Evolutionary conservation across 306 rosid genomes (phyloP).

Genomic region (Glycyrrhiza uralensis): DNA sequence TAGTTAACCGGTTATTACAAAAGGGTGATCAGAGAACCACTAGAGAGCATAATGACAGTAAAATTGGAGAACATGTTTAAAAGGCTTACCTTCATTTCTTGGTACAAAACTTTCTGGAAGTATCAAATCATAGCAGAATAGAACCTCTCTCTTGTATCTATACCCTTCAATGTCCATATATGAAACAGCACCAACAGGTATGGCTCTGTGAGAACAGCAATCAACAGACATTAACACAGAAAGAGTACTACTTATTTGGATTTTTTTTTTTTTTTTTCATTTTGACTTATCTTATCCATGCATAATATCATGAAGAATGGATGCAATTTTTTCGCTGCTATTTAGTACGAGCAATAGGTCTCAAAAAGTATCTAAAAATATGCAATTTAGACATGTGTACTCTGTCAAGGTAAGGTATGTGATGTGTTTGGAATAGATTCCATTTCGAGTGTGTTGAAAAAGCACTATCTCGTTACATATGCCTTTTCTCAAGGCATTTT

Average conservation of each 20-base stretch:
- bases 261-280: too few species aligned
- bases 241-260: neutral
- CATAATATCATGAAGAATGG: too few species aligned
- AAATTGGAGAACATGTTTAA: neutral
- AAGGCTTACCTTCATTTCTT: constrained; percentile 63
- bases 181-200: constrained; percentile 76
- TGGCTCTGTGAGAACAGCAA: constrained; percentile 55
- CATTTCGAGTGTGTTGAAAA: too few species aligned
- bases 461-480: too few species aligned
- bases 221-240: constrained; percentile 18
- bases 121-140: constrained; percentile 85
- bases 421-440: too few species aligned
- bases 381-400: too few species aligned
- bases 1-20: constrained; percentile 12
- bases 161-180: constrained; percentile 75
- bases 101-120: constrained; percentile 76
- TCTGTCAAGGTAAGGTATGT: too few species aligned
- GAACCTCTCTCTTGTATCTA: constrained; percentile 70
- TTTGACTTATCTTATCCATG: too few species aligned
- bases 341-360: too few species aligned
- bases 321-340: too few species aligned
- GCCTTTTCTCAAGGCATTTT: too few species aligned
- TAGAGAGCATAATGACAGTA: neutral
- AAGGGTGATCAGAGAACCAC: neutral
- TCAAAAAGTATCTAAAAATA: too few species aligned